Evolutionary conservation across 1,284 basidiomycete genomes (phyloP), one percentile per base, ranked within the genome.

Genomic region (Vanrija sp.): DNA sequence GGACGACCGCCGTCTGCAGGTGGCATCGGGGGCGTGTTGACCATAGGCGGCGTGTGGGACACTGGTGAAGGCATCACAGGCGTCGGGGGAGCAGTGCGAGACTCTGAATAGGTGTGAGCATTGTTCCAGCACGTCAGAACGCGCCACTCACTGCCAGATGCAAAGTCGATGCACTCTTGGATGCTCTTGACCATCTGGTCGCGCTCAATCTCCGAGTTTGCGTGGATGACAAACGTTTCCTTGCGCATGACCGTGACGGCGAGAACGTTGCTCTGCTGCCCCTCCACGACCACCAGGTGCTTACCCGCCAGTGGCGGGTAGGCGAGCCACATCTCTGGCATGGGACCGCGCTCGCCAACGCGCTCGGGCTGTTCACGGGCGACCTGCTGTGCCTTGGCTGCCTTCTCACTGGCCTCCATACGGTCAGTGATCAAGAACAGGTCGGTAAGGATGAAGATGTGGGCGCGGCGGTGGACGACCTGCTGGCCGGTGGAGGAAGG

Each of bases 291-390:
- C 60, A 82, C 82, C 50, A 98, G 78, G 67, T 97, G 92, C 72
- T 97, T 98, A 5, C 93, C 94, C 8, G 96, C 88, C 47, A 99
- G 78, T 3, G 96, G 96, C 19, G 96, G 96, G 77, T 96, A 99
- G 60, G 88, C 84, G 48, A 99, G 78, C 85, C 87, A 91, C 85
- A 96, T 89, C 69, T 97, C 92, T 7, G 85, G 81, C 50, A 84
- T 84, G 6, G 78, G 77, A 8, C 77, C 82, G 43, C 77, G 72
- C 49, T 72, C 68, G 19, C 67, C 72, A 2, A 78, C 69, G 15
- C 75, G 61, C 43, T 68, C 66, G 5, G 75, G 75, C 47, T 75
- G 66, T 23, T 71, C 65, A 15, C 56, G 50, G 3, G 69, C 66
- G 10, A 76, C 64, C 37, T 73, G 65, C 52, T 69, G 67, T 2